A percentile compares a stretch with the other conserved stretches of the same genome.
phyloP scores from a whole-genome alignment of 805 yeast genomes.

The Ogataea kodamae region DNA sequence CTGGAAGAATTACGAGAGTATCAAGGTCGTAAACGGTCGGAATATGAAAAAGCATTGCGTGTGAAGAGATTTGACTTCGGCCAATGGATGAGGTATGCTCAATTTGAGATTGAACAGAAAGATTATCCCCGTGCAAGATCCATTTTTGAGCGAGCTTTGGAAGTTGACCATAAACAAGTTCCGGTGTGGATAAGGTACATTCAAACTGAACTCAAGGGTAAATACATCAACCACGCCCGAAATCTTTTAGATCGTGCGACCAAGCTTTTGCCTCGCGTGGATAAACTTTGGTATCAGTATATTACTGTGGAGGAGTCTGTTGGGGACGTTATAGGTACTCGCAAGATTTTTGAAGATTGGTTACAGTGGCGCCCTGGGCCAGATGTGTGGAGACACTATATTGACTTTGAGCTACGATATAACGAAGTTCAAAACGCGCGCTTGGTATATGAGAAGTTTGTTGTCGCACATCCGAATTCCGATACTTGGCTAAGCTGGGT shows the following conservation, averaged over 20 bases:
- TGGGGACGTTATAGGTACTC: constrained; percentile 56
- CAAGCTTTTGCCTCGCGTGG: constrained; percentile 68
- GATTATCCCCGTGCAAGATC: constrained; percentile 81
- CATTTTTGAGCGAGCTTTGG: constrained; percentile 80
- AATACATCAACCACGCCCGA: constrained; percentile 83
- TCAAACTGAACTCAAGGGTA: constrained; percentile 67
- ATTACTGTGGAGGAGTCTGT: constrained; percentile 79
- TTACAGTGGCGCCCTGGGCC: constrained; percentile 64
- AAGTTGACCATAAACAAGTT: constrained; percentile 68
- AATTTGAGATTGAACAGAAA: constrained; percentile 77
- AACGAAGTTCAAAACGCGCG: constrained; percentile 50
- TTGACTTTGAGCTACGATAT: constrained; percentile 70
- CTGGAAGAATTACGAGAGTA: constrained; percentile 74
- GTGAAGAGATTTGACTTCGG: constrained; percentile 77
- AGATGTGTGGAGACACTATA: constrained; percentile 71
- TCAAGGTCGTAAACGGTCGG: constrained; percentile 74
- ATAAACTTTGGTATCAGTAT: constrained; percentile 83
- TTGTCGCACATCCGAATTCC: constrained; percentile 48
- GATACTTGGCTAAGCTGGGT: constrained; percentile 76
- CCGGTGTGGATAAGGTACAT: constrained; percentile 86
- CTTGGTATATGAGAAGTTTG: constrained; percentile 53
- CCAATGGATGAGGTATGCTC: constrained; percentile 92
- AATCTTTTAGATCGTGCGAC: constrained; percentile 79
- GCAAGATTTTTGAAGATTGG: constrained; percentile 77
- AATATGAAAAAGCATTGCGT: constrained; percentile 82